Conservation (phyloP, 805 yeast genomes). For the Teunomyces gatunensis region DNA sequence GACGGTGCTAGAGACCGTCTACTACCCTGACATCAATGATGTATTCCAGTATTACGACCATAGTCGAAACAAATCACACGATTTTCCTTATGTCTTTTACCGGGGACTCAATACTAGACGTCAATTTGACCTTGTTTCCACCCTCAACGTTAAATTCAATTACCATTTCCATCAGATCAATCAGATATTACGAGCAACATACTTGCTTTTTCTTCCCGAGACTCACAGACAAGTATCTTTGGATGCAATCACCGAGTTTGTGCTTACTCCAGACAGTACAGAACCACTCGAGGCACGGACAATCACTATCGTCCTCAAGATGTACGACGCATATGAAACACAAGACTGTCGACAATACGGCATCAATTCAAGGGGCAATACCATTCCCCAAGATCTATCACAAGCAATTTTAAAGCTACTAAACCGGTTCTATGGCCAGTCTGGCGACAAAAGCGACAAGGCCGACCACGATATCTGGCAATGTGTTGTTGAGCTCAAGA, state of each 20-base stretch:
- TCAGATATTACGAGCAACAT: constrained; percentile 10
- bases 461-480: constrained; percentile 11
- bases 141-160: constrained; percentile 9
- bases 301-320: not conserved
- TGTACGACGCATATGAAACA: constrained; percentile 9
- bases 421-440: constrained; percentile 5
- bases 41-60: not conserved
- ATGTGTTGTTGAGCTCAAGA: constrained; percentile 11
- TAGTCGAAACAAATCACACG: not conserved
- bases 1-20: constrained; percentile 1
- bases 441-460: not conserved
- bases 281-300: not conserved
- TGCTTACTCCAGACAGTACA: not conserved
- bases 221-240: constrained; percentile 4
- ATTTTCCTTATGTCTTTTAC: constrained; percentile 12
- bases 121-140: constrained; percentile 7
- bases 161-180: constrained; percentile 12
- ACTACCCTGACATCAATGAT: not conserved
- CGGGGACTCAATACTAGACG: constrained; percentile 12
- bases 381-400: constrained; percentile 9
- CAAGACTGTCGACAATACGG: constrained; percentile 7
- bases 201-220: constrained; percentile 6
- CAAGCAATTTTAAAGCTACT: constrained; percentile 7
- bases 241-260: constrained; percentile 3
- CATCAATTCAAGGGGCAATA: constrained; percentile 2